Evolutionary conservation across 805 yeast genomes (phyloP).

Genomic region (Ogataea paradorogensis): DNA sequence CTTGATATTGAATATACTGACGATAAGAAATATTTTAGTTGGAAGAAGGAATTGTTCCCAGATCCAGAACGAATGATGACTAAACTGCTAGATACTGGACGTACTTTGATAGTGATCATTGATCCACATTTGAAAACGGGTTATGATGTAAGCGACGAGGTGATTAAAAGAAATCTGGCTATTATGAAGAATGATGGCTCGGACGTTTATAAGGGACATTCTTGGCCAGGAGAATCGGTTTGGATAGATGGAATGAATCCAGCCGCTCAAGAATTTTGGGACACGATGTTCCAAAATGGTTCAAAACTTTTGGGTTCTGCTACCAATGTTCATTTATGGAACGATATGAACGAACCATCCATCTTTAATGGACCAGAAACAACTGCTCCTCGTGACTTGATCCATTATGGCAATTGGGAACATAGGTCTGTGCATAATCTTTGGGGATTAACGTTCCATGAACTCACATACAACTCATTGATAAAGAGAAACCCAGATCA

Average conservation of each 20-base stretch:
- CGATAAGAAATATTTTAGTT: slow-evolving; percentile 83
- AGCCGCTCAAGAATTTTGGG: slow-evolving; percentile 58
- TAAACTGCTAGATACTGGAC: slow-evolving; percentile 64
- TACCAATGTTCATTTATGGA: slow-evolving; percentile 82
- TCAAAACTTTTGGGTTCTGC: slow-evolving; percentile 44
- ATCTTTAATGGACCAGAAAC: slow-evolving; percentile 95
- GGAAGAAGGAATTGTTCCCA: slow-evolving; percentile 76
- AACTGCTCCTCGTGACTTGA: slow-evolving; percentile 73
- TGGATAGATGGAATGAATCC: slow-evolving; percentile 90
- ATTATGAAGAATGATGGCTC: slow-evolving; percentile 40
- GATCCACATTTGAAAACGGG: slow-evolving; percentile 87
- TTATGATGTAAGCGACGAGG: slow-evolving; percentile 58
- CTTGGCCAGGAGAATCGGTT: slow-evolving; percentile 97
- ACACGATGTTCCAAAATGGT: slow-evolving; percentile 45
- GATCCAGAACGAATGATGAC: slow-evolving; percentile 67
- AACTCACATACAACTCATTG: slow-evolving; percentile 72
- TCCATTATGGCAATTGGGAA: slow-evolving; percentile 81
- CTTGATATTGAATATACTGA: slow-evolving; percentile 91
- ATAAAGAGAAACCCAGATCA: slow-evolving; percentile 45
- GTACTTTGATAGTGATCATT: slow-evolving; percentile 79
- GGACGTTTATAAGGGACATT: slow-evolving; percentile 68
- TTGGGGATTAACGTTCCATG: slow-evolving; percentile 77
- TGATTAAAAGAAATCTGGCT: slow-evolving; percentile 46
- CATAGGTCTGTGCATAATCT: slow-evolving; percentile 89
- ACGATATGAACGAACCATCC: slow-evolving; percentile 98